Conservation (phyloP, 202 grass and related monocot genomes). For the Tripidium arundinaceum region DNA sequence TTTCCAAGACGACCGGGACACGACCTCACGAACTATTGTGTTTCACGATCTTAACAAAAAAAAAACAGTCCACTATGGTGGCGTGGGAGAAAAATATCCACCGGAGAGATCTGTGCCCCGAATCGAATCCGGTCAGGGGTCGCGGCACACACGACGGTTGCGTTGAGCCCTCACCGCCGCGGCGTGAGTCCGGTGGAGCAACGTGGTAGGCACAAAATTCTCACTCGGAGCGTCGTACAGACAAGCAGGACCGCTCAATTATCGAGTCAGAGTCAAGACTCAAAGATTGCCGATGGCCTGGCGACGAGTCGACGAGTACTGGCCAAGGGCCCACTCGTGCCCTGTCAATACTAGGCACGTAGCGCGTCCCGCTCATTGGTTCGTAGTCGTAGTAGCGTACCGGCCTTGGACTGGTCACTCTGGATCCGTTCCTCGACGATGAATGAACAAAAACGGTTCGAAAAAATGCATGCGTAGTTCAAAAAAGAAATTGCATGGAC, state of each 20-base stretch:
- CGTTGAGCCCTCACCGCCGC: background rate
- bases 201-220: slow-evolving; percentile 14
- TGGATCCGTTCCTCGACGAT: background rate
- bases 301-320: background rate
- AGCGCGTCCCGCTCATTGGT: background rate
- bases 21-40: background rate
- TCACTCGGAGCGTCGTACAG: background rate
- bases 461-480: too few relatives aligned
- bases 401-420: background rate
- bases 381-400: background rate
- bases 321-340: background rate
- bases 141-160: slow-evolving; percentile 9
- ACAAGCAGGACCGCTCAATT: background rate
- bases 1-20: background rate
- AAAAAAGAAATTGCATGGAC: too few relatives aligned
- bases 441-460: too few relatives aligned
- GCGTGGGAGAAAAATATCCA: background rate
- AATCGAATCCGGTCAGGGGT: slow-evolving; percentile 12
- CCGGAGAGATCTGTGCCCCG: background rate
- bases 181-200: background rate
- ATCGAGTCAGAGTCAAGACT: background rate
- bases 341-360: background rate
- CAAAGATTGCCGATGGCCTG: background rate
- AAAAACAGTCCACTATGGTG: background rate
- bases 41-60: background rate